Evolutionary conservation across 352 stramenopile genomes (phyloP).

Genomic region (Globisporangium irregulare): DNA sequence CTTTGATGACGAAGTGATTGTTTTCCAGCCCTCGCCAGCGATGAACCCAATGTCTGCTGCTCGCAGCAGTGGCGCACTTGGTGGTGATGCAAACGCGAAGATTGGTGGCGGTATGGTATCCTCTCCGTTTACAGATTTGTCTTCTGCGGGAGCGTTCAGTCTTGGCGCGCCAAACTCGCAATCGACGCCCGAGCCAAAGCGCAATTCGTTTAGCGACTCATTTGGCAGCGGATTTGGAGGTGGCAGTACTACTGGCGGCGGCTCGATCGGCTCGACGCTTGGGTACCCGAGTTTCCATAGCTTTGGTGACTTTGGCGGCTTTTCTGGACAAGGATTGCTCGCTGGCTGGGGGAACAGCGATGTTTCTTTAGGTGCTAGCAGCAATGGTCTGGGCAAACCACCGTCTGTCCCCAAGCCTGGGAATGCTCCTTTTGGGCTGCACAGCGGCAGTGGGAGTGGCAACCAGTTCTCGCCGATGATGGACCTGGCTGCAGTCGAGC

Average conservation of each 20-base stretch:
- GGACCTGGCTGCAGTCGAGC: constrained; percentile 71
- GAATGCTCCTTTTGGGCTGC: constrained; percentile 4
- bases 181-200: constrained; percentile 17
- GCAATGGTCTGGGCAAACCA: constrained; percentile 15
- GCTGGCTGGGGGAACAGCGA: constrained; percentile 50
- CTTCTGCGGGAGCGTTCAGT: constrained; percentile 14
- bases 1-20: constrained; percentile 84
- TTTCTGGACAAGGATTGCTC: constrained; percentile 39
- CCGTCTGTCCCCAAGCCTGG: constrained; percentile 14
- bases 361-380: constrained; percentile 8
- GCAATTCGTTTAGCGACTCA: constrained; percentile 12
- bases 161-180: constrained; percentile 21
- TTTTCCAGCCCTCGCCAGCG: constrained; percentile 65
- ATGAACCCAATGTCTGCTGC: constrained; percentile 25
- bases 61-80: constrained; percentile 32
- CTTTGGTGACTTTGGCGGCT: constrained; percentile 44
- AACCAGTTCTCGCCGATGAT: constrained; percentile 46
- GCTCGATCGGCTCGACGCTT: constrained; percentile 41
- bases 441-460: constrained; percentile 6
- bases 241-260: not conserved
- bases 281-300: constrained; percentile 65
- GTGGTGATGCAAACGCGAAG: constrained; percentile 12
- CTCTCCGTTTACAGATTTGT: constrained; percentile 22
- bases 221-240: constrained; percentile 16
- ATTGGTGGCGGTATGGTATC: constrained; percentile 2